Evolutionary conservation across 768 basidiomycete genomes (phyloP).

Genomic region (Trametes sanguinea): DNA sequence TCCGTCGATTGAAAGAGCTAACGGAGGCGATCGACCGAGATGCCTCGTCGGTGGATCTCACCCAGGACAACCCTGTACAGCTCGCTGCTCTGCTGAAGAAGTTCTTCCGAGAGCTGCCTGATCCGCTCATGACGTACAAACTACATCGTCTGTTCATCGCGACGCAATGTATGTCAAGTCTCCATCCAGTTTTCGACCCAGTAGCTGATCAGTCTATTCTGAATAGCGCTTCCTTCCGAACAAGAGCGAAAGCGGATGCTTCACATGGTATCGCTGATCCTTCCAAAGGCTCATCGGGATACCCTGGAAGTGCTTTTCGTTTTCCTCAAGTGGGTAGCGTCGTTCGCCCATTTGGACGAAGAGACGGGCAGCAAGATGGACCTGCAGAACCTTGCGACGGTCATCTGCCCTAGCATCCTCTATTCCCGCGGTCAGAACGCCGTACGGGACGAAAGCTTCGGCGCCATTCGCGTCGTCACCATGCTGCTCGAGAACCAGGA

Average conservation of each 20-base stretch:
- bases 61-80: conserved; percentile 95
- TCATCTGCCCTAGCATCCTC: conserved; percentile 97
- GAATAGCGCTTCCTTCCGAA: conserved; percentile 71
- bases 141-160: conserved; percentile 86
- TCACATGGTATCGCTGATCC: conserved; percentile 80
- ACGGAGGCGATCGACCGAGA: conserved; percentile 96
- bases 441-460: conserved; percentile 90
- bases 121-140: conserved; percentile 94
- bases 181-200: background rate
- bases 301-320: conserved; percentile 98
- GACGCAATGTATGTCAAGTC: conserved; percentile 70
- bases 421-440: conserved; percentile 86
- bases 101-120: conserved; percentile 94
- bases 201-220: conserved; percentile 13
- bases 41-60: conserved; percentile 85
- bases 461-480: conserved; percentile 82
- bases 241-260: conserved; percentile 81
- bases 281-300: conserved; percentile 94
- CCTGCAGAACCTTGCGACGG: conserved; percentile 90
- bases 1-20: conserved; percentile 86
- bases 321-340: conserved; percentile 99
- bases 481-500: conserved; percentile 91
- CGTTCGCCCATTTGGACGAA: conserved; percentile 82
- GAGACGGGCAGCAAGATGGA: conserved; percentile 76
- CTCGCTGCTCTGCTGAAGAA: conserved; percentile 96